A percentile compares a stretch with the other conserved stretches of the same genome.
Conservation (phyloP, 345 rosid genomes). For the Xanthoceras sorbifolium region DNA sequence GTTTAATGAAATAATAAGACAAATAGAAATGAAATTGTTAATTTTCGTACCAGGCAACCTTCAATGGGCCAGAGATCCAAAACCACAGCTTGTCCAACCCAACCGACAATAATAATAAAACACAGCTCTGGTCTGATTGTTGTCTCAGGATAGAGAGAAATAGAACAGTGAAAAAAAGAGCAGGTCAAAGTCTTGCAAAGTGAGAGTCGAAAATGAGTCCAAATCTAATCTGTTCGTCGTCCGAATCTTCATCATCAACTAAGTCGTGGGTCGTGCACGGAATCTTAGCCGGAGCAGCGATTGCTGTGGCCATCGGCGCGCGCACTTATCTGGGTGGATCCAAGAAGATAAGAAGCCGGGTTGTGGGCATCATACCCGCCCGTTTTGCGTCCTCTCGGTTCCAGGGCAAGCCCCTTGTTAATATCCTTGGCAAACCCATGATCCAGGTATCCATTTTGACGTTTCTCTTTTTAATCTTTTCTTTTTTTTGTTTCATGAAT, state of each 20-base stretch:
- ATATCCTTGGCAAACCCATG: slow-evolving; percentile 96
- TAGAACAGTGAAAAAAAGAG: not conserved
- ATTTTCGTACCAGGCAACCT: too few species aligned
- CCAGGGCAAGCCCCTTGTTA: slow-evolving; percentile 85
- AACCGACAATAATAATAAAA: too few species aligned
- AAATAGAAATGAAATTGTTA: too few species aligned
- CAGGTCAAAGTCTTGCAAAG: not conserved
- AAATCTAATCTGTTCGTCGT: slow-evolving; percentile 37
- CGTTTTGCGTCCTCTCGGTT: slow-evolving; percentile 92
- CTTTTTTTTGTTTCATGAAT: not conserved
- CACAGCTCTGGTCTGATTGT: too few species aligned
- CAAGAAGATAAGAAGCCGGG: slow-evolving; percentile 70
- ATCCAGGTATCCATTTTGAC: slow-evolving; percentile 64
- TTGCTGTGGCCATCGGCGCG: slow-evolving; percentile 72
- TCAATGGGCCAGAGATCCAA: not conserved
- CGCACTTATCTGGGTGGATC: slow-evolving; percentile 56
- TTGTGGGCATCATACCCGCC: slow-evolving; percentile 93
- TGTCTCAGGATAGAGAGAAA: not conserved
- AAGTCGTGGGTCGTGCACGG: slow-evolving; percentile 74
- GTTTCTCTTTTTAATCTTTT: not conserved
- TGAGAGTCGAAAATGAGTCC: slow-evolving; percentile 17
- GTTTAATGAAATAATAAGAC: too few species aligned
- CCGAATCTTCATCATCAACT: slow-evolving; percentile 38
- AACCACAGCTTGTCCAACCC: not conserved
- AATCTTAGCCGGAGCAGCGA: slow-evolving; percentile 65